phyloP scores from a whole-genome alignment of 2,329 filamentous ascomycete genomes.

The Drechslerella dactyloides region DNA sequence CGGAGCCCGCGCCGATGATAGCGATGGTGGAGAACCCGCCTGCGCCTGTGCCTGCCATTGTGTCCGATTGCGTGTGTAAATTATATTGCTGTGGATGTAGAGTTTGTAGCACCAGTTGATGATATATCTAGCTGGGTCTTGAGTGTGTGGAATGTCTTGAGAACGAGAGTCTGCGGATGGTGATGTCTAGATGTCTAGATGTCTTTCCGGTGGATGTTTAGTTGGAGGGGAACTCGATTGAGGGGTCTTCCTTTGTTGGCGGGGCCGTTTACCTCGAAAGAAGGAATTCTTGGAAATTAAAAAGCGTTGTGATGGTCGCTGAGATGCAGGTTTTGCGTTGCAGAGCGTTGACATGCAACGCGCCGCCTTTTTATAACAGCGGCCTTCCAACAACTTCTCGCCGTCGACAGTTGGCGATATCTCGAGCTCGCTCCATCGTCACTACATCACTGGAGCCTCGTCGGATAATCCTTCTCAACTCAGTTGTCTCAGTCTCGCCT shows the following conservation, averaged over 20 bases:
- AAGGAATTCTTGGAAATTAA: slow-evolving; percentile 1
- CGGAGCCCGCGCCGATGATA: slow-evolving; percentile 56
- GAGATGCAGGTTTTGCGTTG: slow-evolving; percentile 46
- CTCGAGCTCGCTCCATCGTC: too few relatives aligned
- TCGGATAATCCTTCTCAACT: slow-evolving; percentile 41
- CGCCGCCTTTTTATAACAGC: slow-evolving; percentile 9
- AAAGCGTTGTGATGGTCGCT: neutral
- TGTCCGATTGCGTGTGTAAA: slow-evolving; percentile 9
- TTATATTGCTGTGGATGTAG: slow-evolving; percentile 7
- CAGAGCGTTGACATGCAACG: slow-evolving; percentile 48
- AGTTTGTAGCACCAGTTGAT: too few relatives aligned
- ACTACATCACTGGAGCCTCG: slow-evolving; percentile 24
- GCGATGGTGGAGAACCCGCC: slow-evolving; percentile 30
- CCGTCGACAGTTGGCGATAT: too few relatives aligned
- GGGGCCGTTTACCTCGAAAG: too few relatives aligned
- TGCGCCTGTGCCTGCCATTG: slow-evolving; percentile 14
- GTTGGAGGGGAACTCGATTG: too few relatives aligned
- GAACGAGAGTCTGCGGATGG: too few relatives aligned
- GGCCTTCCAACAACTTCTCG: too few relatives aligned
- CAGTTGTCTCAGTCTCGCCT: slow-evolving; percentile 16
- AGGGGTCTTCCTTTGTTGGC: too few relatives aligned
- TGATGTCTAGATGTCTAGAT: too few relatives aligned
- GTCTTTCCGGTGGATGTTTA: too few relatives aligned
- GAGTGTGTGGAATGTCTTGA: too few relatives aligned
- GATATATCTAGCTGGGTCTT: too few relatives aligned